Evolutionary conservation across 2,329 filamentous ascomycete genomes (phyloP).

Genomic region (Pyricularia sp.): DNA sequence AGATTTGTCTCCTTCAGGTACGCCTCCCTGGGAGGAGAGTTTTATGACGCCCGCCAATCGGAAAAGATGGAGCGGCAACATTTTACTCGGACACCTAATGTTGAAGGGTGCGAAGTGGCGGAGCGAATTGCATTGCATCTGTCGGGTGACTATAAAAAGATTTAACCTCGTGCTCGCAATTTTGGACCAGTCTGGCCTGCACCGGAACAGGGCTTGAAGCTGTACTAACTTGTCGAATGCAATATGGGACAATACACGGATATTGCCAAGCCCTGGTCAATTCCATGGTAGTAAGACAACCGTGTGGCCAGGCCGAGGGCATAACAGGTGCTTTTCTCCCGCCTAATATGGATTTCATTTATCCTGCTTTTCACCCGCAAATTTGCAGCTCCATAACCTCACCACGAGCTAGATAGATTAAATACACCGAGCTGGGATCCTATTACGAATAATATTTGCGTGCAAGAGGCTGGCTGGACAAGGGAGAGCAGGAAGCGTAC

Average conservation of each 20-base stretch:
- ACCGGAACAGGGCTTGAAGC: background rate
- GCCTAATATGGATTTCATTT: conserved; percentile 34
- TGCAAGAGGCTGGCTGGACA: conserved; percentile 4
- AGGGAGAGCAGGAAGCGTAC: background rate
- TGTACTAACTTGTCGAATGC: background rate
- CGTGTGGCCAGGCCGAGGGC: conserved; percentile 6
- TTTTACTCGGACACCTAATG: background rate
- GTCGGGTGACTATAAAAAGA: background rate
- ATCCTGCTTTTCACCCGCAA: conserved; percentile 32
- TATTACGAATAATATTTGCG: background rate
- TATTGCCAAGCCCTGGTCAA: background rate
- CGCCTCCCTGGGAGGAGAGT: background rate
- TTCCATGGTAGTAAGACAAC: background rate
- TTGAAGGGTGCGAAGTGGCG: background rate
- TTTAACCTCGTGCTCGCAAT: background rate
- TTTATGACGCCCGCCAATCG: background rate
- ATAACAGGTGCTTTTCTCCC: conserved; percentile 12
- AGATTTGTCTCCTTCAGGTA: background rate
- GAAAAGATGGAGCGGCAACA: background rate
- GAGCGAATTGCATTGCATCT: background rate
- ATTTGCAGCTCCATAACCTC: conserved; percentile 18
- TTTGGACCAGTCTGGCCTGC: background rate
- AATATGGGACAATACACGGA: background rate
- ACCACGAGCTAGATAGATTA: conserved; percentile 2
- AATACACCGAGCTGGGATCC: background rate